Conservation (phyloP, 1,284 basidiomycete species). For the Boletus sp. region DNA sequence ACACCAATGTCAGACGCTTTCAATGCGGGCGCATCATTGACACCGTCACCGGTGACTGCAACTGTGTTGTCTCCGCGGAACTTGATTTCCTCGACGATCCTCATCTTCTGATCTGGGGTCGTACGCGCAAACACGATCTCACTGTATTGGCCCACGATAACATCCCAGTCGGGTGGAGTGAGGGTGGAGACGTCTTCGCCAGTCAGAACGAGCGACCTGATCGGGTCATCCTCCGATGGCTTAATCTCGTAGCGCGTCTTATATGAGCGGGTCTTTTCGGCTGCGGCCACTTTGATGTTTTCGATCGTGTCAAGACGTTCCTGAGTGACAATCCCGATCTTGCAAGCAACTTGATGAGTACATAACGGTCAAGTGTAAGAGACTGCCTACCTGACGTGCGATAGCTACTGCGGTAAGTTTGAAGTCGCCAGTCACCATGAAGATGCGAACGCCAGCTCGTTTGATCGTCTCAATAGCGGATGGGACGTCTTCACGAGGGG, state of each 20-base stretch:
- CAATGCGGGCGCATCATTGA: conserved; percentile 61
- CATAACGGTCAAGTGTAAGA: no score
- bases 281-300: no score
- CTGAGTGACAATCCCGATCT: conserved; percentile 63
- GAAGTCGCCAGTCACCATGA: conserved; percentile 65
- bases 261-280: no score
- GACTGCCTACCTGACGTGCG: conserved; percentile 39
- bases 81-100: conserved; percentile 60
- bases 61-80: conserved; percentile 50
- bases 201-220: conserved; percentile 45
- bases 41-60: conserved; percentile 61
- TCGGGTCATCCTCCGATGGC: conserved; percentile 36
- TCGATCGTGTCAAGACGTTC: conserved; percentile 46
- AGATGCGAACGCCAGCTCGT: conserved; percentile 50
- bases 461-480: conserved; percentile 53
- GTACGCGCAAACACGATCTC: conserved; percentile 66
- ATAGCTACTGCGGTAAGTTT: conserved; percentile 50
- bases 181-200: conserved; percentile 51
- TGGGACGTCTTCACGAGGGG: conserved; percentile 59
- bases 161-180: conserved; percentile 52
- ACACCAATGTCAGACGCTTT: conserved; percentile 88
- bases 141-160: conserved; percentile 49
- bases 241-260: no score
- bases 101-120: conserved; percentile 63
- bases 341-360: no score